phyloP scores from a whole-genome alignment of 768 basidiomycete species.

The Plicaturopsis crispa region DNA sequence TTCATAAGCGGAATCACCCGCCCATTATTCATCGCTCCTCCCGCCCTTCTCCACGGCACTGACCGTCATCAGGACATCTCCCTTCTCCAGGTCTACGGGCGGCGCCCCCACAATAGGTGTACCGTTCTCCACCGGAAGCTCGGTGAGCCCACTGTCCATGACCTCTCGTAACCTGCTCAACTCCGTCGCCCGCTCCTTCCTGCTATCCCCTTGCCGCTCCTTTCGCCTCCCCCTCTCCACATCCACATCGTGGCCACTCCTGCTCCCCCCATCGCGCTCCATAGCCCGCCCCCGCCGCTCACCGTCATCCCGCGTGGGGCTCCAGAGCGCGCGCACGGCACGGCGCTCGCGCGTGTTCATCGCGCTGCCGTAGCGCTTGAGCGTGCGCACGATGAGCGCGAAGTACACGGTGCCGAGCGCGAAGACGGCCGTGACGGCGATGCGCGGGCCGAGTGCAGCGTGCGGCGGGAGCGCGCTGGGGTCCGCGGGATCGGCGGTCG shows the following conservation, averaged over 20 bases:
- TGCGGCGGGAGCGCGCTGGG: constrained; percentile 27
- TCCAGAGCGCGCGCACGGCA: too few relatives aligned
- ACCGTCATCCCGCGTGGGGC: not conserved
- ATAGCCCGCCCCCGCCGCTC: not conserved
- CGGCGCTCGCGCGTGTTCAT: too few relatives aligned
- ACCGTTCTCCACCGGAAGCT: too few relatives aligned
- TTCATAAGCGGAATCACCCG: too few relatives aligned
- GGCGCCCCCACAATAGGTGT: too few relatives aligned
- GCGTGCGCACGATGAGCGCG: constrained; percentile 49
- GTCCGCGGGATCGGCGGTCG: constrained; percentile 27
- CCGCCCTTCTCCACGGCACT: too few relatives aligned
- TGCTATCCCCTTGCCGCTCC: not conserved
- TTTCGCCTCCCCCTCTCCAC: not conserved
- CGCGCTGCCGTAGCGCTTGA: constrained; percentile 49
- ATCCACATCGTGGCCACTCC: not conserved
- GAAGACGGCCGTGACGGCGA: constrained; percentile 47
- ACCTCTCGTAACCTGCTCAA: not conserved
- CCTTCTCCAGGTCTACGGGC: too few relatives aligned
- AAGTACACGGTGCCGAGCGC: constrained; percentile 56
- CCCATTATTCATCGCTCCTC: too few relatives aligned
- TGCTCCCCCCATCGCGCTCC: not conserved
- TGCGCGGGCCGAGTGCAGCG: constrained; percentile 42
- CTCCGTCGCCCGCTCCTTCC: not conserved
- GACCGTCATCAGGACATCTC: too few relatives aligned
- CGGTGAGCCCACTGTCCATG: too few relatives aligned